These are phyloP conservation scores for Eudorina sp. DNA, from an alignment of 139 green algal genomes.

Conservation along the genomic window DNA sequence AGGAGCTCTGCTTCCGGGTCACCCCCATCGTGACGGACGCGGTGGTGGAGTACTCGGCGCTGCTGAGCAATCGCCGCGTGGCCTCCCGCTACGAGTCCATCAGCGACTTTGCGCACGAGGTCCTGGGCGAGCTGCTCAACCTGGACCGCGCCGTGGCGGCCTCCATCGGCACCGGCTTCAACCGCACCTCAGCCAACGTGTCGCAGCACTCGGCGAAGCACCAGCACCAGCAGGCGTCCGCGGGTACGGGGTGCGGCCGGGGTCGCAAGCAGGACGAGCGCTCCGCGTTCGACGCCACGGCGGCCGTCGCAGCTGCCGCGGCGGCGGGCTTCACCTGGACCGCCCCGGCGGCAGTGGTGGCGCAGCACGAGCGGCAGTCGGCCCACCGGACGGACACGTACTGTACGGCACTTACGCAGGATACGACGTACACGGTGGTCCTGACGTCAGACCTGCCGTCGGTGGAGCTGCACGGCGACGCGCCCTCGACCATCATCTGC, in stretches of 20 bases:
- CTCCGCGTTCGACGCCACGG: neutral
- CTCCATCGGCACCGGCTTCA: neutral
- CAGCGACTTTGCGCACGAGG: constrained; percentile 33
- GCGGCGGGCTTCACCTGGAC: constrained; percentile 37
- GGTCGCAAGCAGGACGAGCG: neutral
- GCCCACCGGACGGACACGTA: neutral
- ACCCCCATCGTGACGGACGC: constrained; percentile 20
- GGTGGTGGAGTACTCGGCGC: neutral
- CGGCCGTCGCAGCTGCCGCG: neutral
- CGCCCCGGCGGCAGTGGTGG: neutral
- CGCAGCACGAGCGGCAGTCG: neutral
- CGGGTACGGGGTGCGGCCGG: neutral
- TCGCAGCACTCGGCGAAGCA: neutral
- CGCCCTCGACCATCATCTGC: too few species aligned
- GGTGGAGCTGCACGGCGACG: neutral
- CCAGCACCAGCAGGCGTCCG: neutral
- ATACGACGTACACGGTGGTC: neutral
- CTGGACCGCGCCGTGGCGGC: constrained; percentile 30
- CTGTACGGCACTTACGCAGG: neutral
- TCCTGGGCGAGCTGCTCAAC: constrained; percentile 38
- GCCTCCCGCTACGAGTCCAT: constrained; percentile 28
- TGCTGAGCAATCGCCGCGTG: constrained; percentile 13
- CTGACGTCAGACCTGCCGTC: constrained; percentile 4
- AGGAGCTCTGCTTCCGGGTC: constrained; percentile 36
- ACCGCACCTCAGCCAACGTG: neutral